These are phyloP conservation scores for Pythium aphanidermatum DNA, from an alignment of 352 stramenopile species.

Conservation along the genomic window DNA sequence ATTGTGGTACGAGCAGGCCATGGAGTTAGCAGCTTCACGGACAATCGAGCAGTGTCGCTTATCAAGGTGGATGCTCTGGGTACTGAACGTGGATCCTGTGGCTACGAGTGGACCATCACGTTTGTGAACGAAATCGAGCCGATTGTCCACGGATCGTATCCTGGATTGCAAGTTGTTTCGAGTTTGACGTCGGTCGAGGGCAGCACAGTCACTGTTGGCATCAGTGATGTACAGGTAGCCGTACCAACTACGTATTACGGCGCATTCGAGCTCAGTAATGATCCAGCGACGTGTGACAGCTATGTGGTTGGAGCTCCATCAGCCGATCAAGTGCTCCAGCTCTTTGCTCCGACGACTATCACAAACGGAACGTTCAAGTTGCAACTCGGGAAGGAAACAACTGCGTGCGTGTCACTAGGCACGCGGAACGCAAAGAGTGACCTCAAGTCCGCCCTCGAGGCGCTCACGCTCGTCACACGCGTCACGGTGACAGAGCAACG, in stretches of 20 bases:
- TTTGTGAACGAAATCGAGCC: slow-evolving; percentile 44
- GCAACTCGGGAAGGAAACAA: slow-evolving; percentile 41
- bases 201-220: slow-evolving; percentile 14
- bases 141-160: slow-evolving; percentile 27
- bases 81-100: slow-evolving; percentile 29
- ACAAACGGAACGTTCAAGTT: slow-evolving; percentile 49
- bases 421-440: slow-evolving; percentile 18
- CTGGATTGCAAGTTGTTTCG: slow-evolving; percentile 46
- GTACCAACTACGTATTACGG: slow-evolving; percentile 34
- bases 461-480: slow-evolving; percentile 32
- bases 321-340: slow-evolving; percentile 53
- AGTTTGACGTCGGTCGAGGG: slow-evolving; percentile 40
- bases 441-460: slow-evolving; percentile 32
- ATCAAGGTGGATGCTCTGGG: slow-evolving; percentile 40
- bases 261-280: slow-evolving; percentile 50
- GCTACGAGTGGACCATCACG: slow-evolving; percentile 66
- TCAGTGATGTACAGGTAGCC: slow-evolving; percentile 25
- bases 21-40: slow-evolving; percentile 23
- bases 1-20: slow-evolving; percentile 42
- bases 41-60: slow-evolving; percentile 21
- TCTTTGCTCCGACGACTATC: slow-evolving; percentile 62
- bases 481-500: slow-evolving; percentile 41
- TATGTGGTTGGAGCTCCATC: slow-evolving; percentile 61
- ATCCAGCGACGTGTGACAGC: slow-evolving; percentile 42
- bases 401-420: slow-evolving; percentile 47